Conservation (phyloP, 2,329 filamentous ascomycete genomes). For the Pseudogymnoascus sp. region DNA sequence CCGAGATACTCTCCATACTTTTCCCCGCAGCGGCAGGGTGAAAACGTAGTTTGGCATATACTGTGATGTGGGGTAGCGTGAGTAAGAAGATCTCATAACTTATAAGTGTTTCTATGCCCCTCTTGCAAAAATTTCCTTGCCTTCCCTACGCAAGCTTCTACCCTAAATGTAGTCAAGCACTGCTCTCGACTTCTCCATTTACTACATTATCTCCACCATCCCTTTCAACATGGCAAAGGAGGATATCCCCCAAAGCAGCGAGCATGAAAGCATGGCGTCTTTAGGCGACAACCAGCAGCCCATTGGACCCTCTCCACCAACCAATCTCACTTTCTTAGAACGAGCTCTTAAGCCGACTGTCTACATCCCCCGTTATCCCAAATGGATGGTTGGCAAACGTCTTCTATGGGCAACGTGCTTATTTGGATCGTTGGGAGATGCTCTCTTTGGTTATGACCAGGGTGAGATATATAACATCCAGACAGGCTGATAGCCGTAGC, state of each 20-base stretch:
- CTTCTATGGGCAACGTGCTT: conserved; percentile 33
- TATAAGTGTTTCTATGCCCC: background rate
- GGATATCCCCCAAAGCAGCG: background rate
- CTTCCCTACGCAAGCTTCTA: background rate
- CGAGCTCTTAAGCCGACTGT: conserved; percentile 30
- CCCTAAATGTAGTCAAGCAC: background rate
- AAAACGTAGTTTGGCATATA: background rate
- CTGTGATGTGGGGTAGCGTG: background rate
- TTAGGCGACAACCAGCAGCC: background rate
- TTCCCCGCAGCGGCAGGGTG: background rate
- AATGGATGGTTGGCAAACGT: conserved; percentile 27
- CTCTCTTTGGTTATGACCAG: conserved; percentile 35
- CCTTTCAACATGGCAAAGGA: background rate
- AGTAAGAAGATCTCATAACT: background rate
- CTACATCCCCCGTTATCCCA: conserved; percentile 30
- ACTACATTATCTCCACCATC: background rate
- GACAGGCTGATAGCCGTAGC: background rate
- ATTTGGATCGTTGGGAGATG: conserved; percentile 35
- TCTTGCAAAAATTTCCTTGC: background rate
- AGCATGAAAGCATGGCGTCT: background rate
- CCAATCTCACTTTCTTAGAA: background rate
- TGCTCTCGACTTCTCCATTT: background rate
- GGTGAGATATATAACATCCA: conserved; percentile 21
- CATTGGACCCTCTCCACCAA: background rate
- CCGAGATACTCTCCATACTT: background rate